Conservation (phyloP, 176 grass and related monocot genomes). For the bread wheat (Triticum aestivum) region IWGSC_CS_RefSeq_v2.1 NC_057801.1:353971200-353971699, state of each 20-base stretch:
- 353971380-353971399: neutral
- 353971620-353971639: neutral
- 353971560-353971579: neutral
- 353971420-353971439: neutral
- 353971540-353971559: too few relatives aligned
- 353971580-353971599: neutral
- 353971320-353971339: neutral
- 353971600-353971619: neutral
- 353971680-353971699: neutral
- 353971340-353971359: neutral
- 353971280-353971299: conserved; percentile 5
- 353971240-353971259: too few relatives aligned
- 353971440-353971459: neutral
- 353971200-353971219: neutral
- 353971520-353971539: too few relatives aligned
- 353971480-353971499: too few relatives aligned
- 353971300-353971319: conserved; percentile 39
- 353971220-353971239: too few relatives aligned
- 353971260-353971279: too few relatives aligned
- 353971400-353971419: neutral
- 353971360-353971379: neutral
- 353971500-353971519: too few relatives aligned
- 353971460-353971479: too few relatives aligned
- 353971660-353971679: neutral
- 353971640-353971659: neutral